Base-by-base conservation (phyloP, 306 rosid genomes). In the Alnus rubra region DNA sequence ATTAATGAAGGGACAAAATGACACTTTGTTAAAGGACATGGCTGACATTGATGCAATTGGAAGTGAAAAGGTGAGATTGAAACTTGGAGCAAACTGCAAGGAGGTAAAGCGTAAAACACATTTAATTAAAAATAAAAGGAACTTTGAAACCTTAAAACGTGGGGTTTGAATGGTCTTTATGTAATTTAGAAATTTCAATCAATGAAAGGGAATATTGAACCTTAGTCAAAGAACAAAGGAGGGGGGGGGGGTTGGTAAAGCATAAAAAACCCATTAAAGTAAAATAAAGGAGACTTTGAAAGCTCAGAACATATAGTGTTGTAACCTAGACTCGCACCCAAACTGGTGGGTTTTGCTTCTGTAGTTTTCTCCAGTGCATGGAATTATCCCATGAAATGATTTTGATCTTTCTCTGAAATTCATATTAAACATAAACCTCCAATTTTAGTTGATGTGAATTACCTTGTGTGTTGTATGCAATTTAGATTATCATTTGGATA, bases 311-410 rank as follows among this genome's bases (percentile, higher is more conserved):
- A 16, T 18, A 7, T n/a, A 10, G 16, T 5, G 7, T 55, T 55
- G 60, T 55, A 55, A 55, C 16, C 49, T 6, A 45, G 1, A 14
- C 62, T 16, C 30, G n/a, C 7, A n/a, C 30, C 62, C n/a, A 16
- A 55, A 9, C 76, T 48, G 55, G 48, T 69, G 35, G 30, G 18
- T 55, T 55, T 16, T 69, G 78, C 23, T 9, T 59, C 14, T 10
- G 35, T 28, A 59, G 37, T 59, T 59, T 28, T 28, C 70, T 51
- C 14, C 23, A 13, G 52, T 81, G 47, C 49, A 4, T 55, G 18
- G 39, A 35, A 30, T 73, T 67, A 64, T 71, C 69, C 73, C 74
- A 65, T 48, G 65, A 35, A 73, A 47, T 64, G 59, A 42, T 75
- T 31, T 39, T 9, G n/a, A 12, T 59, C 65, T 23, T 59, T 59